Evolutionary conservation across 257 asterid species (phyloP).

Genomic region (Solanum raphanifolium): DNA sequence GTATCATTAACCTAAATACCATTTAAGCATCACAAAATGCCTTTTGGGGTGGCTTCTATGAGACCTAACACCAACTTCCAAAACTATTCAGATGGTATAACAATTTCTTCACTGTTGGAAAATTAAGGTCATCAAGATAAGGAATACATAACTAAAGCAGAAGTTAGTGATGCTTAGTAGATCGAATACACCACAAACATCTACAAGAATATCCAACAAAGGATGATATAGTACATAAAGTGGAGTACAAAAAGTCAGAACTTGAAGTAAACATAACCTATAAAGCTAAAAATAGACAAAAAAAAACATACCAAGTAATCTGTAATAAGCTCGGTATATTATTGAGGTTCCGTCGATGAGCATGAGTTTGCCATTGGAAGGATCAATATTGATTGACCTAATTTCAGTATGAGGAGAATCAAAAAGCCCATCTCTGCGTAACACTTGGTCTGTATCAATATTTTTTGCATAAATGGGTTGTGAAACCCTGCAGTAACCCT

Average conservation of each 20-base stretch:
- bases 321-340: conserved; percentile 85
- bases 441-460: conserved; percentile 24
- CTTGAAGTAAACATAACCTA: neutral
- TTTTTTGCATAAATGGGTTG: conserved; percentile 11
- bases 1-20: neutral
- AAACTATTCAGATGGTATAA: neutral
- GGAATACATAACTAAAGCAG: neutral
- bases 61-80: neutral
- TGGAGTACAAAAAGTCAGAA: neutral
- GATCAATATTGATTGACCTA: conserved; percentile 15
- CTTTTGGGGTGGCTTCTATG: neutral
- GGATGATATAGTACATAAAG: neutral
- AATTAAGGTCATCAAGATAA: neutral
- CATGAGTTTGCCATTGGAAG: conserved; percentile 77
- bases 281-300: neutral
- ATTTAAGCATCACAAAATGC: neutral
- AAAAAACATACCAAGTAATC: conserved; percentile 63
- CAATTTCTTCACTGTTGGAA: neutral
- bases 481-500: conserved; percentile 27
- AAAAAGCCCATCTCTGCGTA: conserved; percentile 10
- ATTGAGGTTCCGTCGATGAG: conserved; percentile 87
- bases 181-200: neutral
- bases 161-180: neutral
- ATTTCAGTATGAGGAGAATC: conserved; percentile 26
- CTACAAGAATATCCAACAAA: neutral